Evolutionary conservation across 2,329 filamentous ascomycete genomes (phyloP), one percentile per base, ranked within the genome.

Genomic region (Blumeria graminis): DNA sequence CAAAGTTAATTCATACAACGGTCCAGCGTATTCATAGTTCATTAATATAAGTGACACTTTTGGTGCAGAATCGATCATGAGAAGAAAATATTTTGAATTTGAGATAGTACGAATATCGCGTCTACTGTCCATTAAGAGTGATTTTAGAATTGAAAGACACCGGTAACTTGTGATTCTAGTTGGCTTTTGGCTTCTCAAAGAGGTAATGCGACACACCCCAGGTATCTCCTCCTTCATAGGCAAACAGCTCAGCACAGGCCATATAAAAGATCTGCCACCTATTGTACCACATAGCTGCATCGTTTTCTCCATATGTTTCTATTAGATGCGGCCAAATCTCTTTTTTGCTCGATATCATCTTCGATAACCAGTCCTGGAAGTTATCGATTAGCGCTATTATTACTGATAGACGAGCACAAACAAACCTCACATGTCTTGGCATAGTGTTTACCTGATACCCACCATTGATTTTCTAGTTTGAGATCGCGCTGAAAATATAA

Each of bases 221-320:
- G 5, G 72, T 77, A 63, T 85, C 79, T 9, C 80, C 80, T 13
- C 75, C 76, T 39, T 77, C 72, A 65, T 76, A 81, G 43, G 75
- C 77, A 66, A 84, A 85, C 59, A 85, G 65, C 68, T 84, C 80
- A 48, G 79, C 78, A 67, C 81, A 84, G 33, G 80, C 81, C 73
- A 84, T 72, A 65, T 83, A 82, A 61, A 84, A 86, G 36, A 84
- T 76, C 68, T 84, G 77, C 81, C 82, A 86, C 57, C 81, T 71
- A 63, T 82, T 75, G 65, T 76, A 84, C 81, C 80, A 85, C 56
- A 73, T 78, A 51, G 68, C 64, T 0, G 76, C 74, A 18, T 79
- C 71, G 14, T 75, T 71, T 63, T 77, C 73, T 1, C 80, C 78
- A 66, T 84, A 84, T 8, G 79, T 84, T 66, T 80, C 76, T 48